Base-by-base conservation (phyloP, 768 basidiomycete species). In the Dioszegia crocea region DNA sequence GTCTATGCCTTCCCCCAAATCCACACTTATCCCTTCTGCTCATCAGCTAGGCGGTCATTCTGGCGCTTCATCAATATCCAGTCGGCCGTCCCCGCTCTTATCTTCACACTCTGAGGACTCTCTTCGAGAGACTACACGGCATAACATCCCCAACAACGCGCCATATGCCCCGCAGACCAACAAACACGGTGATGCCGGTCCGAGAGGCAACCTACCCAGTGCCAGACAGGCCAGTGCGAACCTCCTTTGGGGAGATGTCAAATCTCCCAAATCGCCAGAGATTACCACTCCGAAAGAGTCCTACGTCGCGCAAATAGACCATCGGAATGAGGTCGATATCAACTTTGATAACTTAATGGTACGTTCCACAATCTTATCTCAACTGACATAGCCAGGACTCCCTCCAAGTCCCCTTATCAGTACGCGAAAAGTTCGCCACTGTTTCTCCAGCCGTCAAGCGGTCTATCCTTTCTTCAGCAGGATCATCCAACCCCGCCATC, bases 401-500 rank as follows among this genome's bases (percentile, higher is more conserved):
- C 2, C 62, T 75, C n/a, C 73, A 76, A 59, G 61, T 76, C 11
- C 63, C 75, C 3, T 57, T 46, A 14, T 63, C 70, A 23, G 70
- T 76, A 21, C 66, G 75, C 52, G 57, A 63, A 23, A 73, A 73
- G 50, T 66, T 76, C 59, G 39, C 53, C 4, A 59, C 66, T 3
- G 71, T 73, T 3, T 73, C 71, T 10, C 49, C 57, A 5, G 64
- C 66, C 36, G 68, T 73, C 26, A 73, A 73, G 54, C 46, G 56
- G 14, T 68, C 71, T 16, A 68, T 73, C 31, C 59, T 73, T 21
- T 33, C 46, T 9, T 68, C 68, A 1, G 55, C 66, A 5, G 19
- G 59, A 17, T 58, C 56, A 10, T 63, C 65, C 56, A 73, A 73
- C 41, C 62, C 68, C 19, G 57, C 64, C 31, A 68, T 70, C 43